A percentile compares a stretch with the other conserved stretches of the same genome.
phyloP scores from a whole-genome alignment of 768 basidiomycete species.

The Dentipellis fragilis region DNA sequence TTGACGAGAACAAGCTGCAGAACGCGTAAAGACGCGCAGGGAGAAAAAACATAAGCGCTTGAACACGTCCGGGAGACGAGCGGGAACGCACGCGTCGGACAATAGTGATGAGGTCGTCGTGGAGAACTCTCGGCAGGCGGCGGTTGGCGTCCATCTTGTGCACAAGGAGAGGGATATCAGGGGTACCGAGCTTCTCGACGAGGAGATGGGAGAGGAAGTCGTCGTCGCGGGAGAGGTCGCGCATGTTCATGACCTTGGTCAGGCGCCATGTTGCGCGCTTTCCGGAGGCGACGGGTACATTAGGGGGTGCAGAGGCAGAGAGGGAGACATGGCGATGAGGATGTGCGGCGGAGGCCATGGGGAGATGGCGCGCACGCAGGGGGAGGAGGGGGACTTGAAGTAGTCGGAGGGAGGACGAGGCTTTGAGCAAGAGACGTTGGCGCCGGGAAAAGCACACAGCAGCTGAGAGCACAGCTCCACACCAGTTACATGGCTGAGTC shows the following conservation, averaged over 20 bases:
- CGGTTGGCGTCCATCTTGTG: slow-evolving; percentile 84
- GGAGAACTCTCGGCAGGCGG: slow-evolving; percentile 66
- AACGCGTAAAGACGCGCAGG: slow-evolving; percentile 13
- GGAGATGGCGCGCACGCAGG: slow-evolving; percentile 1
- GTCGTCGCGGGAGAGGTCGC: slow-evolving; percentile 83
- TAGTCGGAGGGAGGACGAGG: slow-evolving; percentile 1
- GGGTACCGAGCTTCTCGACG: slow-evolving; percentile 82
- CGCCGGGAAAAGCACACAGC: background rate
- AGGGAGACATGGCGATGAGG: background rate
- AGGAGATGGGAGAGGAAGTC: slow-evolving; percentile 86
- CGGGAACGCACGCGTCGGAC: slow-evolving; percentile 59
- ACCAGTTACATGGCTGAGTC: background rate
- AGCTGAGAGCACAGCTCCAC: background rate
- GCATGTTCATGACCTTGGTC: slow-evolving; percentile 86
- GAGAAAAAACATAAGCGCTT: slow-evolving; percentile 7
- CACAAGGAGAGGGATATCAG: slow-evolving; percentile 68
- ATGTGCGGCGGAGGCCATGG: background rate
- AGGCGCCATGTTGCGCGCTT: slow-evolving; percentile 44
- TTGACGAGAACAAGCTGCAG: slow-evolving; percentile 51
- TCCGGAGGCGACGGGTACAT: background rate
- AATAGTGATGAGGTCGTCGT: slow-evolving; percentile 55
- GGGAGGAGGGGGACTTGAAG: slow-evolving; percentile 3
- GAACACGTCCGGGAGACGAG: slow-evolving; percentile 8
- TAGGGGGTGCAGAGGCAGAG: slow-evolving; percentile 1
- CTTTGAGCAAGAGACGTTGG: slow-evolving; percentile 15